Evolutionary conservation across 805 yeast genomes (phyloP).

Genomic region (Priceomyces haplophilus): DNA sequence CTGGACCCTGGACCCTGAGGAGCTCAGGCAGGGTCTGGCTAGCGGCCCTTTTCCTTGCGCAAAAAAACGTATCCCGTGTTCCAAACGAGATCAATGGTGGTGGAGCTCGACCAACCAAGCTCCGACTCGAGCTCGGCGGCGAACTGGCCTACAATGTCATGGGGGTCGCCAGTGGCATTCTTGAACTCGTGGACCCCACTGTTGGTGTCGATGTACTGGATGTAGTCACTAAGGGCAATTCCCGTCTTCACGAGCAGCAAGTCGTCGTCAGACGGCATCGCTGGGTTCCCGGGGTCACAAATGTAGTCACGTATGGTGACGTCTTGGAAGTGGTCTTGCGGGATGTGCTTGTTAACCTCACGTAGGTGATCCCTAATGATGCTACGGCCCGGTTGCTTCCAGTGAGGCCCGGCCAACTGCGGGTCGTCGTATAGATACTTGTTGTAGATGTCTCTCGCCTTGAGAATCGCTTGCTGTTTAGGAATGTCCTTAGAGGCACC

Average conservation of each 20-base stretch:
- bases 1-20: no score
- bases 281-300: background rate
- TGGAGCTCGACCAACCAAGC: slow-evolving; percentile 47
- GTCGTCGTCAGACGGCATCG: slow-evolving; percentile 15
- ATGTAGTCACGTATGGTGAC: slow-evolving; percentile 14
- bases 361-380: slow-evolving; percentile 45
- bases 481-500: slow-evolving; percentile 9
- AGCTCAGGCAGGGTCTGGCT: no score
- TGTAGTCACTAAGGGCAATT: slow-evolving; percentile 45
- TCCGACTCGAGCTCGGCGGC: slow-evolving; percentile 34
- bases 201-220: slow-evolving; percentile 61
- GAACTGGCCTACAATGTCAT: slow-evolving; percentile 32
- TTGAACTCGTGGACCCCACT: slow-evolving; percentile 64
- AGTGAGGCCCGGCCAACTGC: slow-evolving; percentile 57
- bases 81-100: slow-evolving; percentile 45
- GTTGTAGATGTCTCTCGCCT: slow-evolving; percentile 28
- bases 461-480: slow-evolving; percentile 15
- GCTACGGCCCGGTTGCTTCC: slow-evolving; percentile 84
- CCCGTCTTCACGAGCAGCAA: slow-evolving; percentile 34
- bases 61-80: slow-evolving; percentile 51
- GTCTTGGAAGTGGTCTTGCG: slow-evolving; percentile 41
- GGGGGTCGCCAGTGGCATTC: slow-evolving; percentile 31
- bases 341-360: slow-evolving; percentile 42
- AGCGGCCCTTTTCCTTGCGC: slow-evolving; percentile 32
- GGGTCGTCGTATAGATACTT: slow-evolving; percentile 43